phyloP scores from a whole-genome alignment of 2,329 filamentous ascomycete species.

The Xylariaceae sp. region DNA sequence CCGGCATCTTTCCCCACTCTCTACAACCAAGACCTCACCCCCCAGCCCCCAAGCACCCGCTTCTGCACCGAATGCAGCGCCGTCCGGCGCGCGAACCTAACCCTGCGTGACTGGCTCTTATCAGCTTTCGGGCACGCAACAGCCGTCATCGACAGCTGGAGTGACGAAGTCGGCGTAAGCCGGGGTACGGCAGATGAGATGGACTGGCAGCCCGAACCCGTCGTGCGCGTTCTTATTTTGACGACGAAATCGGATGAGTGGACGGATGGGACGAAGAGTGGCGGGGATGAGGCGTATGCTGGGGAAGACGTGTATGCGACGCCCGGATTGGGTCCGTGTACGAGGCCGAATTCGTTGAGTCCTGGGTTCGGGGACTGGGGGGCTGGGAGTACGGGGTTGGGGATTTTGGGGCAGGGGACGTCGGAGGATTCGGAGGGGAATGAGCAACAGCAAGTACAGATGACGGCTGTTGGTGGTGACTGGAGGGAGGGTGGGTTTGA shows the following conservation, averaged over 20 bases:
- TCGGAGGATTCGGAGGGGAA: background rate
- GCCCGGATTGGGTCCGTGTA: background rate
- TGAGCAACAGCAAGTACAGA: background rate
- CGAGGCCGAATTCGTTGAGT: background rate
- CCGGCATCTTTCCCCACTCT: too few species aligned
- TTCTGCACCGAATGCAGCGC: conserved; percentile 28
- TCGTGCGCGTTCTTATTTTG: conserved; percentile 25
- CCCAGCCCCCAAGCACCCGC: background rate
- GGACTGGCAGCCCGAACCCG: conserved; percentile 34
- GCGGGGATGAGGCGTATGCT: background rate
- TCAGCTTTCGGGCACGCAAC: conserved; percentile 6
- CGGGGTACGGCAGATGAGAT: conserved; percentile 28
- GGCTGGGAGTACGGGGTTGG: background rate
- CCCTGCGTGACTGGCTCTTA: conserved; percentile 23
- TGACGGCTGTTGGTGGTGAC: background rate
- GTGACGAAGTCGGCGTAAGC: conserved; percentile 26
- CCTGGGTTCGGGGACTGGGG: background rate
- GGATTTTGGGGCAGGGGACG: too few species aligned
- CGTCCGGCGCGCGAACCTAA: conserved; percentile 28
- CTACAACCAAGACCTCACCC: background rate
- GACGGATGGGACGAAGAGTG: background rate
- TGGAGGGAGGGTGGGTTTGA: background rate
- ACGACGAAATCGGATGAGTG: background rate
- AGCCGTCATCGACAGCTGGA: conserved; percentile 21
- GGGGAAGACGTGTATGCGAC: background rate